Conservation (phyloP, 306 rosid species). For the Mimosa pudica region DNA sequence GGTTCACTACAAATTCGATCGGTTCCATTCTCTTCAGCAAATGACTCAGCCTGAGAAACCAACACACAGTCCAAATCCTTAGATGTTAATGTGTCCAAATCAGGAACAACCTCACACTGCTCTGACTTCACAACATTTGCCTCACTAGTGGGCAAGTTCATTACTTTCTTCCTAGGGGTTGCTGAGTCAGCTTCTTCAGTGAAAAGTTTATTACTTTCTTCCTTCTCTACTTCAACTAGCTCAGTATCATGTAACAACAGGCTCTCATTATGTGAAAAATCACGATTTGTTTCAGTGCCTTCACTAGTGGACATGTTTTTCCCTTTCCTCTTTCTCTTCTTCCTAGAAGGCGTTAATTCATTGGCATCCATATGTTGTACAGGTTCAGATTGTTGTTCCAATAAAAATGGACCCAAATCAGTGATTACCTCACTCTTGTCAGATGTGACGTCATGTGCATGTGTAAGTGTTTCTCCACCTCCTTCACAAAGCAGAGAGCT, state of each 20-base stretch:
- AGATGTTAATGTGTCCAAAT: conserved; percentile 44
- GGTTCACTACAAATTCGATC: conserved; percentile 44
- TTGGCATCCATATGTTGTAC: too few relatives aligned
- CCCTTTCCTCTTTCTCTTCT: not conserved
- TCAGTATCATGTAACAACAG: not conserved
- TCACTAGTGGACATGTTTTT: conserved; percentile 33
- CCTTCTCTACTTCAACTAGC: not conserved
- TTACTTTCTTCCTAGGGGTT: conserved; percentile 26
- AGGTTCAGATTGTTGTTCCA: too few relatives aligned
- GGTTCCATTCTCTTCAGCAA: not conserved
- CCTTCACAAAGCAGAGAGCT: conserved; percentile 34
- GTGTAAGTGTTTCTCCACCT: conserved; percentile 23
- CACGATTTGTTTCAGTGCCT: conserved; percentile 24
- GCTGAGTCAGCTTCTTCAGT: conserved; percentile 20
- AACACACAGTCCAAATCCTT: conserved; percentile 36
- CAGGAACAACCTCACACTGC: not conserved
- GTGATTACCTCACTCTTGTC: not conserved
- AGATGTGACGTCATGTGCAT: not conserved
- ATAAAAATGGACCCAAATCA: not conserved
- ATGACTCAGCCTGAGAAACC: conserved; percentile 43
- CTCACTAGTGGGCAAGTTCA: conserved; percentile 32
- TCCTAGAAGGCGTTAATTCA: conserved; percentile 35
- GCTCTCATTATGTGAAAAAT: too few relatives aligned
- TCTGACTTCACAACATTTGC: not conserved
- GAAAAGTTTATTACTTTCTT: not conserved